Evolutionary conservation across 129 eudicot species (phyloP).

Genomic region (Chrysanthemum makinoi): DNA sequence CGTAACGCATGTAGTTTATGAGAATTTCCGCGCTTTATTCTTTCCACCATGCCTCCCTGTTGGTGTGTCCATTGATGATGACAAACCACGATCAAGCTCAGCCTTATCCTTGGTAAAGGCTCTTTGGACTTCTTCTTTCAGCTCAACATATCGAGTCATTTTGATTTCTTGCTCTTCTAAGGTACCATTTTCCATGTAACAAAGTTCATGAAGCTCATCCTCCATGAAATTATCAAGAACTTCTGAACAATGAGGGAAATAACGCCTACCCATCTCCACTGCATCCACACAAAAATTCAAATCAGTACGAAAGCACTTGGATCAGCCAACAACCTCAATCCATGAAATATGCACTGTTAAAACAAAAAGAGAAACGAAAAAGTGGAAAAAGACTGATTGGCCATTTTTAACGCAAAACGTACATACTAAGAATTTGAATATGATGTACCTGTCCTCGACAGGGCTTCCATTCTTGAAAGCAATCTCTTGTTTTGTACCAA

Average conservation of each 20-base stretch:
- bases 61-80: slow-evolving; percentile 47
- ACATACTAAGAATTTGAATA: neutral
- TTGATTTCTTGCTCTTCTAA: slow-evolving; percentile 55
- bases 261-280: slow-evolving; percentile 82
- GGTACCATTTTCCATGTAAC: slow-evolving; percentile 47
- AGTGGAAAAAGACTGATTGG: too few species aligned
- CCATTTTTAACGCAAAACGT: neutral
- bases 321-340: neutral
- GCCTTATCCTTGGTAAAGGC: slow-evolving; percentile 76
- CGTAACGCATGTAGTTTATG: neutral
- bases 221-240: slow-evolving; percentile 72
- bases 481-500: slow-evolving; percentile 50
- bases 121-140: slow-evolving; percentile 64
- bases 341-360: too few species aligned
- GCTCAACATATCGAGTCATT: slow-evolving; percentile 54
- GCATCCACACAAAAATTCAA: slow-evolving; percentile 12
- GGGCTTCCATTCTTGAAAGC: slow-evolving; percentile 54
- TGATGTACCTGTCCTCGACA: slow-evolving; percentile 59
- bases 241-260: slow-evolving; percentile 76
- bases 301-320: neutral
- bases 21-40: slow-evolving; percentile 31
- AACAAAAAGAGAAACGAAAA: neutral
- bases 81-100: slow-evolving; percentile 38
- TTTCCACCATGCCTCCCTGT: slow-evolving; percentile 30
- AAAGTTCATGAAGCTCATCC: slow-evolving; percentile 51